Evolutionary conservation across 2,329 filamentous ascomycete species (phyloP).

Genomic region (Claviceps maximensis): DNA sequence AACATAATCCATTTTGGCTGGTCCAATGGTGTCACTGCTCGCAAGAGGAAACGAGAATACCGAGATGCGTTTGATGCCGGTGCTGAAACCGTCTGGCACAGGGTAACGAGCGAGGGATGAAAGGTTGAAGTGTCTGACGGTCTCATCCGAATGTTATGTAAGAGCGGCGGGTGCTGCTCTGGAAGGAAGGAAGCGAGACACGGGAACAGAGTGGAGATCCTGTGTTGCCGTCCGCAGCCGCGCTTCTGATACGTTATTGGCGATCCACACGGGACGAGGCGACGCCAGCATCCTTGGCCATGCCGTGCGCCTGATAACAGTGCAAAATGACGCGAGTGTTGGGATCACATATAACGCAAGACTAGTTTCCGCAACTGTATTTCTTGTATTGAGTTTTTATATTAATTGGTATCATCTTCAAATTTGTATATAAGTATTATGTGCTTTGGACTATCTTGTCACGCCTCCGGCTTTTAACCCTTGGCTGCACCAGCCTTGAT

Average conservation of each 20-base stretch:
- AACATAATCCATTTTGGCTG: conserved; percentile 40
- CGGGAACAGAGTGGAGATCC: not conserved
- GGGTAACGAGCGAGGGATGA: not conserved
- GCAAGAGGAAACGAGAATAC: not conserved
- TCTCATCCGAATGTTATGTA: not conserved
- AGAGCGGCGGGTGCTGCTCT: no score
- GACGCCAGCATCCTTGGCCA: not conserved
- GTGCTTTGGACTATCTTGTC: no score
- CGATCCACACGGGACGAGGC: not conserved
- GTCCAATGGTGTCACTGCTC: not conserved
- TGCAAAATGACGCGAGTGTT: no score
- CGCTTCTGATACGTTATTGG: not conserved
- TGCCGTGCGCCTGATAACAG: not conserved
- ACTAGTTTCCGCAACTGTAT: no score
- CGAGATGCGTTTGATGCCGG: not conserved
- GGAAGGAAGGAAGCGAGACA: not conserved
- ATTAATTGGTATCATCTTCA: not conserved
- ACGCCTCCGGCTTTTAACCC: no score
- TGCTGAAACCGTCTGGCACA: not conserved
- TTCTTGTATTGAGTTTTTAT: not conserved
- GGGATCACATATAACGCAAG: no score
- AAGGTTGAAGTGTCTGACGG: not conserved
- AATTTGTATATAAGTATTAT: no score
- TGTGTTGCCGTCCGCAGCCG: not conserved
- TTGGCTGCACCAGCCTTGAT: conserved; percentile 86